Evolutionary conservation across 441 rosid species (phyloP).

Genomic region (Arabidopsis lyrata): DNA sequence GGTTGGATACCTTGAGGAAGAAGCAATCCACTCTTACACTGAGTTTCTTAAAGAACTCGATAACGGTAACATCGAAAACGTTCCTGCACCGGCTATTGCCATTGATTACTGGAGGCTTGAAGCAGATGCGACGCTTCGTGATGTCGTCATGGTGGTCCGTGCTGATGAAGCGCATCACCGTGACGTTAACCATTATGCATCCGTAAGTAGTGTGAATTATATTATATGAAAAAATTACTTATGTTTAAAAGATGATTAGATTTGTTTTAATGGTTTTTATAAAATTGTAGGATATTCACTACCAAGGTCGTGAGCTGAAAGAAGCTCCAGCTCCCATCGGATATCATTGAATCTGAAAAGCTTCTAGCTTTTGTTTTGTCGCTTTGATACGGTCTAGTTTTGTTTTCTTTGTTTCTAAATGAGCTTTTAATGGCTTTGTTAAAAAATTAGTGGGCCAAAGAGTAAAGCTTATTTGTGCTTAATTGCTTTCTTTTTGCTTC

Average conservation of each 20-base stretch:
- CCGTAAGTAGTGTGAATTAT: slow-evolving; percentile 44
- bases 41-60: slow-evolving; percentile 79
- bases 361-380: not conserved
- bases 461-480: slow-evolving; percentile 3
- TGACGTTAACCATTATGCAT: slow-evolving; percentile 79
- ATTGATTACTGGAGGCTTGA: slow-evolving; percentile 93
- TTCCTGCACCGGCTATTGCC: slow-evolving; percentile 85
- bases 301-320: slow-evolving; percentile 64
- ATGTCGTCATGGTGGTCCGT: slow-evolving; percentile 74
- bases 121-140: slow-evolving; percentile 67
- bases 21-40: slow-evolving; percentile 81
- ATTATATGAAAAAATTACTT: not conserved
- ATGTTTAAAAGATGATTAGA: not conserved
- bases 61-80: slow-evolving; percentile 66
- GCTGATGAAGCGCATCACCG: slow-evolving; percentile 70
- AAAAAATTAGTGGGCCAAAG: not conserved
- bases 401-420: slow-evolving; percentile 3
- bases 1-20: slow-evolving; percentile 90
- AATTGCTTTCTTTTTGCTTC: no score
- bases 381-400: not conserved
- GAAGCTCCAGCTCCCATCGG: slow-evolving; percentile 71
- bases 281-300: slow-evolving; percentile 60
- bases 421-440: not conserved
- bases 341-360: slow-evolving; percentile 49
- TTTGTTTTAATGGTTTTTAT: not conserved